Percentiles rank a stretch among this genome's conserved stretches.
These are phyloP conservation scores for Globisporangium barbulae DNA, from an alignment of 352 stramenopile species.

Conservation along the genomic window DNA sequence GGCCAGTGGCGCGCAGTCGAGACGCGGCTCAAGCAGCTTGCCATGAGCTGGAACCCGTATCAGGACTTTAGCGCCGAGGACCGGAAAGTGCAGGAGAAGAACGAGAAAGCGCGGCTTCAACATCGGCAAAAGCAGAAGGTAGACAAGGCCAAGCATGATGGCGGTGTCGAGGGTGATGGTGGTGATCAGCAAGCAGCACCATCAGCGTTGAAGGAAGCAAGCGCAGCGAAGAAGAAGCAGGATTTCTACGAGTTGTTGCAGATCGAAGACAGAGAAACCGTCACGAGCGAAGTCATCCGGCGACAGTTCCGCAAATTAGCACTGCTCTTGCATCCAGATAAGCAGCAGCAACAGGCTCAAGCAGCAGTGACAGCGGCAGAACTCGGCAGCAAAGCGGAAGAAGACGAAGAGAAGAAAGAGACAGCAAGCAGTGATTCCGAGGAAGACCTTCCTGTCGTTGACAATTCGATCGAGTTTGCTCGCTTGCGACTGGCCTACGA, in stretches of 20 bases:
- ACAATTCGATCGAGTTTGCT: conserved; percentile 54
- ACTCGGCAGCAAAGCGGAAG: not conserved
- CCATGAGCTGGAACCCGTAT: conserved; percentile 73
- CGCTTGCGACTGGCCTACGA: conserved; percentile 66
- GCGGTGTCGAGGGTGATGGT: not conserved
- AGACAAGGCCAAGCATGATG: not conserved
- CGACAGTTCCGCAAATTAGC: conserved; percentile 67
- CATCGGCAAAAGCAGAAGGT: conserved; percentile 1
- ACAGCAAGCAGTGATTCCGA: conserved; percentile 1
- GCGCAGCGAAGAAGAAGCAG: conserved; percentile 32
- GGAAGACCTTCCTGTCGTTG: conserved; percentile 9
- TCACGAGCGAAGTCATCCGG: conserved; percentile 49
- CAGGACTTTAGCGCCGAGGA: conserved; percentile 39
- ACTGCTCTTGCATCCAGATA: conserved; percentile 68
- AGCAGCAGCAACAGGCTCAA: conserved; percentile 28
- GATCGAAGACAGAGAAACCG: conserved; percentile 22
- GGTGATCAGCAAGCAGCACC: not conserved
- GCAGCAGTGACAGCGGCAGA: not conserved
- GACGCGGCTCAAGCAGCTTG: conserved; percentile 52
- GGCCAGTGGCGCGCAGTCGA: conserved; percentile 58
- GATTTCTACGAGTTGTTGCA: conserved; percentile 68
- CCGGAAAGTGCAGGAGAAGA: conserved; percentile 14
- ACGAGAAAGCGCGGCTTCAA: conserved; percentile 13
- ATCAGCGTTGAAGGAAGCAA: not conserved
- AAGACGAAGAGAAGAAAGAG: conserved; percentile 11